These are phyloP conservation scores for Calonectria montana DNA, from an alignment of 2,329 filamentous ascomycete genomes.

Conservation along the genomic window DNA sequence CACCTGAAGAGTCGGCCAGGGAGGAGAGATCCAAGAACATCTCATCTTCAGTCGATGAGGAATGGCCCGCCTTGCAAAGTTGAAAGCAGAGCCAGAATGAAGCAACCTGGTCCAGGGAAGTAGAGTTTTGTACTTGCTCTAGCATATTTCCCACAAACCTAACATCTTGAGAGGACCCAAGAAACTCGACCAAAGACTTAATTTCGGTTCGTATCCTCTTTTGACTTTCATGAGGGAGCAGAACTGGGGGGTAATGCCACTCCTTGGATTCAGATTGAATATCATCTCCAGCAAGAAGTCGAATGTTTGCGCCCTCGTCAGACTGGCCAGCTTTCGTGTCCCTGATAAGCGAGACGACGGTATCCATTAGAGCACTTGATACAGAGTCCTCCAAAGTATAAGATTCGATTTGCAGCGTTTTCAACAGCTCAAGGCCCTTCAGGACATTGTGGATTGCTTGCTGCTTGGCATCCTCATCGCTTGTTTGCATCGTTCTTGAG, in stretches of 20 bases:
- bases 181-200: constrained; percentile 64
- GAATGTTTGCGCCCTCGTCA: constrained; percentile 38
- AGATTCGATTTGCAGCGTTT: constrained; percentile 71
- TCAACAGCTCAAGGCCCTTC: constrained; percentile 75
- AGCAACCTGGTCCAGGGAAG: constrained; percentile 71
- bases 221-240: constrained; percentile 75
- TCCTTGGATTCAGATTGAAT: constrained; percentile 23
- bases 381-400: constrained; percentile 75
- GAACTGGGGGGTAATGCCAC: constrained; percentile 66
- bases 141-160: constrained; percentile 74
- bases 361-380: constrained; percentile 78
- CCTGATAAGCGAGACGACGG: constrained; percentile 63
- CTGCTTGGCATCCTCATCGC: constrained; percentile 82
- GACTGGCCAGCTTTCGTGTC: constrained; percentile 31
- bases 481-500: constrained; percentile 83
- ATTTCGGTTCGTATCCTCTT: constrained; percentile 69
- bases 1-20: constrained; percentile 49
- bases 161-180: constrained; percentile 69
- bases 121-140: constrained; percentile 68
- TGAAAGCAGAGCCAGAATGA: constrained; percentile 85
- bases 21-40: constrained; percentile 71
- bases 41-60: constrained; percentile 66
- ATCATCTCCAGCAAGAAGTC: constrained; percentile 40
- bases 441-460: constrained; percentile 81
- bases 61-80: constrained; percentile 70